phyloP scores from a whole-genome alignment of 2,329 filamentous ascomycete species.

The Epichloe baconii region DNA sequence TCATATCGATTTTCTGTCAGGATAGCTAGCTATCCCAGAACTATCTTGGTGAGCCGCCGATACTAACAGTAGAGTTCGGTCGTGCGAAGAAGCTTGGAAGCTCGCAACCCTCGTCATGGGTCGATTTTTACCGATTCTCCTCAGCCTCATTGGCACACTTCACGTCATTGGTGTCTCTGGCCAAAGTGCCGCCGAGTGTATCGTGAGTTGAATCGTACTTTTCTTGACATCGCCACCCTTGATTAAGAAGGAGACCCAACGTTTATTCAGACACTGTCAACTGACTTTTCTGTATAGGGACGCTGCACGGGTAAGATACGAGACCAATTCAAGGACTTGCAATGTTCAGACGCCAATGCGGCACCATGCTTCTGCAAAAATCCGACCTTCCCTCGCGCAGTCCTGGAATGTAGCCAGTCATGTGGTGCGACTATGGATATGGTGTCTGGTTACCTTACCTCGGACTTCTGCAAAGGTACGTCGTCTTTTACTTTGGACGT shows the following conservation, averaged over 20 bases:
- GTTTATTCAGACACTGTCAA: background rate
- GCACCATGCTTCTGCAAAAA: slow-evolving; percentile 28
- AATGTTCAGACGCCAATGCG: slow-evolving; percentile 17
- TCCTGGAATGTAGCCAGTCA: slow-evolving; percentile 25
- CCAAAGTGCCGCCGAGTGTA: slow-evolving; percentile 13
- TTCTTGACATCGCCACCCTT: background rate
- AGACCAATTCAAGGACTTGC: slow-evolving; percentile 10
- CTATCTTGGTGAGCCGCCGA: background rate
- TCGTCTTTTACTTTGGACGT: background rate
- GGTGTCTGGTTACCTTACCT: slow-evolving; percentile 9
- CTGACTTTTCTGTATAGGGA: slow-evolving; percentile 7
- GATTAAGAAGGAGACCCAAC: no score
- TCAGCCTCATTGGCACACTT: slow-evolving; percentile 18
- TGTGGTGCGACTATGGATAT: slow-evolving; percentile 14
- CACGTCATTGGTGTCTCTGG: slow-evolving; percentile 15
- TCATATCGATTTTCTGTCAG: background rate
- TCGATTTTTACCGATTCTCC: slow-evolving; percentile 5
- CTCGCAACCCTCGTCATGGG: slow-evolving; percentile 1
- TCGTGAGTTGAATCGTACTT: slow-evolving; percentile 16
- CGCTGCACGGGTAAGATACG: slow-evolving; percentile 11
- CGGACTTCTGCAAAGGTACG: slow-evolving; percentile 14
- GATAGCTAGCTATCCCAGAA: background rate
- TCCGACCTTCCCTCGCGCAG: slow-evolving; percentile 20
- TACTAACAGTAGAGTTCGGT: background rate
- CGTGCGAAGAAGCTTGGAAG: background rate